Base-by-base conservation (phyloP, 2,329 filamentous ascomycete genomes). In the Biscogniauxia sp. region DNA sequence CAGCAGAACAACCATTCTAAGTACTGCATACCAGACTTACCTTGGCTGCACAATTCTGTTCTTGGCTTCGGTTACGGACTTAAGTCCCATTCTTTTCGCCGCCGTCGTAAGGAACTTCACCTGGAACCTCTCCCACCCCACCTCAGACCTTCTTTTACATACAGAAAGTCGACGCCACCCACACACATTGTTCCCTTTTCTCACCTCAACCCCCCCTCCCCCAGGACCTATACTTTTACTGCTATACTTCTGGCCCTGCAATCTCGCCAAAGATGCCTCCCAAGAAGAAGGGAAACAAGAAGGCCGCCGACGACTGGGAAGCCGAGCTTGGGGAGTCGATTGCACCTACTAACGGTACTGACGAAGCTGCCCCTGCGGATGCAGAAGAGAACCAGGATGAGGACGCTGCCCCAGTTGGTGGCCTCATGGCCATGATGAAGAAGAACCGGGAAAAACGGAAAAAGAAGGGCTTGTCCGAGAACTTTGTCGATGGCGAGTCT, bases 231-330 rank as follows among this genome's bases (percentile, higher is more conserved):
- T 23, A 23, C 23, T 23, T 23, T 17, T 45, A 45, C 15, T 45
- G 11, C 15, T 13, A 1, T 32, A 32, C 28, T 45, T 17, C 37
- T 45, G 5, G n/a, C 13, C 5, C 17, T 5, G 13, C 32, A 15
- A 37, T n/a, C 17, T 65, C 68, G 63, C 63, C 77, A 8, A 82
- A 77, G 63, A 98, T 97, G 94, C 81, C 93, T 73, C 93, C 93
- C 64, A 97, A 97, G 82, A 96, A 95, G 84, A 97, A 97, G 86
- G 82, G 80, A 70, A 90, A 89, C 75, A 90, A 88, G 79, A 96
- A 94, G 83, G 86, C 82, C 74, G 86, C 91, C 74, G 92, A 97
- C 73, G 92, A 97, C 82, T 97, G 94, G 94, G 95, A 98, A 77
- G 88, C 91, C 59, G 93, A 97, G 66, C 83, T 97, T 58, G 93